Conservation (phyloP, 169 alveolate species). For the Toxoplasma gondii region DNA sequence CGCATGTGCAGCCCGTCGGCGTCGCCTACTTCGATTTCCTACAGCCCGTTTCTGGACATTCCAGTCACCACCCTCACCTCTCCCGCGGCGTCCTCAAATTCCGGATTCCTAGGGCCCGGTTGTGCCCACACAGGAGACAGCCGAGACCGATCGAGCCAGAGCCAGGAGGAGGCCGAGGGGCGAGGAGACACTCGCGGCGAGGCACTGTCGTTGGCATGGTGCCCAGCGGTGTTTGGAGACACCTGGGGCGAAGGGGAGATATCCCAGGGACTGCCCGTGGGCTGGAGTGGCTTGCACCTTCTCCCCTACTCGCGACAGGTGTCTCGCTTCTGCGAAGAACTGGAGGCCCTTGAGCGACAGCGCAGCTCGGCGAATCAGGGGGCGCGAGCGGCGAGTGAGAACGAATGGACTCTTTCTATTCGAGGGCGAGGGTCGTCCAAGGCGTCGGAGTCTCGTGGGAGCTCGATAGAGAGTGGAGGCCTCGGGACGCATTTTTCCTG, state of each 20-base stretch:
- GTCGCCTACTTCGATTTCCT: neutral
- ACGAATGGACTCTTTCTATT: too few species aligned
- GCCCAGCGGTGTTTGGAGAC: too few species aligned
- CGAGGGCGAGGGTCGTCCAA: neutral
- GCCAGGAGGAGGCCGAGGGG: neutral
- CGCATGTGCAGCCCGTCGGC: neutral
- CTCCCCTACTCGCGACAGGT: neutral
- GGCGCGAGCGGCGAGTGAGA: neutral
- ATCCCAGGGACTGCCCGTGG: neutral
- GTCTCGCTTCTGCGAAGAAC: neutral
- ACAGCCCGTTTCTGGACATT: neutral
- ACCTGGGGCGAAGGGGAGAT: too few species aligned
- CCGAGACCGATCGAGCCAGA: neutral
- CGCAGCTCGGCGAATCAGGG: neutral
- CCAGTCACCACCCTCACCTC: neutral
- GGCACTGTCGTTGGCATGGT: too few species aligned
- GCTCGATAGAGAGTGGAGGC: too few species aligned
- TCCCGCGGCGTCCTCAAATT: neutral
- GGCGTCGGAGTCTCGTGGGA: neutral
- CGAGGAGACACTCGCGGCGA: neutral
- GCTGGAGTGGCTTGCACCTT: neutral
- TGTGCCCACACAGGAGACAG: neutral
- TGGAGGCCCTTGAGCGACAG: neutral
- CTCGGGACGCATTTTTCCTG: neutral
- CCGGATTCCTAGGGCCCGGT: neutral